A percentile compares a stretch with the other conserved stretches of the same genome.
Evolutionary conservation across 306 rosid species (phyloP).

Genomic region (Castanospermum australe): DNA sequence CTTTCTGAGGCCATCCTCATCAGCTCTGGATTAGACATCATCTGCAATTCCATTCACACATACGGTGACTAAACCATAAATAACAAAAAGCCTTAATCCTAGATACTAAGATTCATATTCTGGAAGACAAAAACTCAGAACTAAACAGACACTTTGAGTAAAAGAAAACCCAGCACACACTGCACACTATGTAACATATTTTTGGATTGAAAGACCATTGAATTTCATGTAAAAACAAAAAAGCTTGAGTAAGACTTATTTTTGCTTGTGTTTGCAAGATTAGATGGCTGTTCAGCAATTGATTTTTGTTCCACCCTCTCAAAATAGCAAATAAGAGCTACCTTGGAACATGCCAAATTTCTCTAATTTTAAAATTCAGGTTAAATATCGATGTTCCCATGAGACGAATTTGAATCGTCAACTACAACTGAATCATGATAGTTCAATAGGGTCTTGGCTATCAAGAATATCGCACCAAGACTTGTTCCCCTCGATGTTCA

Average conservation of each 20-base stretch:
- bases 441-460: too few relatives aligned
- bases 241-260: too few relatives aligned
- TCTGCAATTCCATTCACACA: constrained; percentile 46
- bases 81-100: neutral
- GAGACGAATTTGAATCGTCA: neutral
- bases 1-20: constrained; percentile 92
- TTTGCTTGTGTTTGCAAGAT: too few relatives aligned
- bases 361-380: neutral
- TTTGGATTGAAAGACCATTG: too few relatives aligned
- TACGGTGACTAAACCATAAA: neutral
- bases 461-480: neutral
- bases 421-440: too few relatives aligned
- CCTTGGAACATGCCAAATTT: neutral
- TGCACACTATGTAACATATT: neutral
- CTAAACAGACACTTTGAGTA: neutral
- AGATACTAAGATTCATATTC: neutral
- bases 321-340: too few relatives aligned
- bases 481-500: neutral
- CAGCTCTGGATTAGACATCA: constrained; percentile 94
- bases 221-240: too few relatives aligned
- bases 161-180: neutral
- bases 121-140: neutral
- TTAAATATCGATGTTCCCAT: neutral
- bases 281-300: too few relatives aligned
- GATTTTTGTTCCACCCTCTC: too few relatives aligned